These are phyloP conservation scores for Laetiporus sulphureus DNA, from an alignment of 1,284 basidiomycete species.

Conservation along the genomic window DNA sequence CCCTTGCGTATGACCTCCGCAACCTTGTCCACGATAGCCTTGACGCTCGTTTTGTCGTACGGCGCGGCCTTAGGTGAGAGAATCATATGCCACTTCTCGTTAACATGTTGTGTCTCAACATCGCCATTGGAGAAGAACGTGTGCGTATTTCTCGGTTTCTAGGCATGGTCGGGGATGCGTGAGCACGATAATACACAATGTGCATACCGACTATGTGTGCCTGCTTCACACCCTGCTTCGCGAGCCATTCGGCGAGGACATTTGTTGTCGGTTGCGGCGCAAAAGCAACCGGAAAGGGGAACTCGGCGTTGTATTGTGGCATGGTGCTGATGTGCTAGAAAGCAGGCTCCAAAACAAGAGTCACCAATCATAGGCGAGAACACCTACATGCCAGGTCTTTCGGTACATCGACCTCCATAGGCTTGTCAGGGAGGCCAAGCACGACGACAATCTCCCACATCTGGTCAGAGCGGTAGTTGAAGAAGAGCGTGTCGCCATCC, in stretches of 20 bases:
- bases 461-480: conserved; percentile 93
- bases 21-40: conserved; percentile 83
- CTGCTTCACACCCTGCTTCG: conserved; percentile 73
- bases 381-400: conserved; percentile 42
- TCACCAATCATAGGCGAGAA: not conserved
- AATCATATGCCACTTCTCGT: conserved; percentile 81
- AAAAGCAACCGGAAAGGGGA: conserved; percentile 83
- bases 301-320: conserved; percentile 89
- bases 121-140: conserved; percentile 96
- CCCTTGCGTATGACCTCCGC: conserved; percentile 68
- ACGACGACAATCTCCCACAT: conserved; percentile 85
- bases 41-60: conserved; percentile 87
- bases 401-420: conserved; percentile 79
- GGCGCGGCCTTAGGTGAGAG: conserved; percentile 88
- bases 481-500: conserved; percentile 80
- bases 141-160: conserved; percentile 94
- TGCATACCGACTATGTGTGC: conserved; percentile 73
- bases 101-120: conserved; percentile 81
- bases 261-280: conserved; percentile 88
- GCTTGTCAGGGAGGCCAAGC: conserved; percentile 76
- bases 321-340: conserved; percentile 80
- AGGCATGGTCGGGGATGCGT: not conserved
- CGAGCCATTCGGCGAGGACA: conserved; percentile 89
- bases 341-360: conserved; percentile 3
- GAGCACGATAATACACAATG: not conserved